Percentiles rank a stretch among this genome's conserved stretches.
These are phyloP conservation scores for Amorphotheca resinae DNA, from an alignment of 495 filamentous ascomycete species.

Conservation along the genomic window DNA sequence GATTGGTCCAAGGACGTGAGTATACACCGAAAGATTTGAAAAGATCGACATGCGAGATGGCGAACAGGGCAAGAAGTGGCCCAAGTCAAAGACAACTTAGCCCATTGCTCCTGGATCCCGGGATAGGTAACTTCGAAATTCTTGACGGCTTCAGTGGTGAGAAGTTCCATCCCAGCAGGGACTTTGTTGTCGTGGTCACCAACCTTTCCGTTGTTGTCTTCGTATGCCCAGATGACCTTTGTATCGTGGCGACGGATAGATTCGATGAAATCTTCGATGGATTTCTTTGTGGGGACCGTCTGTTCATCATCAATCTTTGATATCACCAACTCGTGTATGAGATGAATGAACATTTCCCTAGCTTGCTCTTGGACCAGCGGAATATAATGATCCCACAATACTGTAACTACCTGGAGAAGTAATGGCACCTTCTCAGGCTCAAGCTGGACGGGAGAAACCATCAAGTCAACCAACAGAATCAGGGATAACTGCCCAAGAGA, in stretches of 20 bases:
- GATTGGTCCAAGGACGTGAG: slow-evolving; percentile 75
- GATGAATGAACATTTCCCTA: slow-evolving; percentile 92
- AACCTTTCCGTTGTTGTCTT: slow-evolving; percentile 74
- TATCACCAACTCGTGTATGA: slow-evolving; percentile 93
- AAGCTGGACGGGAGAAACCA: slow-evolving; percentile 81
- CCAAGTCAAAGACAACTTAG: slow-evolving; percentile 80
- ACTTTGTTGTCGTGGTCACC: slow-evolving; percentile 64
- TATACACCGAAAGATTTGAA: slow-evolving; percentile 93
- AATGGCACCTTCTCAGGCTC: slow-evolving; percentile 65
- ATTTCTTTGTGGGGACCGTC: slow-evolving; percentile 48
- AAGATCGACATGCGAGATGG: slow-evolving; percentile 89
- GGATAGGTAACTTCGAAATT: slow-evolving; percentile 78
- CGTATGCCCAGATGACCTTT: slow-evolving; percentile 83
- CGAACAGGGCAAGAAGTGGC: slow-evolving; percentile 94
- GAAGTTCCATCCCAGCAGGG: slow-evolving; percentile 72
- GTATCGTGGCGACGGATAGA: slow-evolving; percentile 75
- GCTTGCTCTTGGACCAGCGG: slow-evolving; percentile 94
- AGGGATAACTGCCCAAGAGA: slow-evolving; percentile 87
- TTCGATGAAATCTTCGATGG: slow-evolving; percentile 83
- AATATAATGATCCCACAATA: slow-evolving; percentile 94
- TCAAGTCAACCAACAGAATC: slow-evolving; percentile 88
- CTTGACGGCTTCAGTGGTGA: slow-evolving; percentile 67
- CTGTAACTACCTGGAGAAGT: slow-evolving; percentile 79
- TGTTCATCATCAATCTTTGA: slow-evolving; percentile 72
- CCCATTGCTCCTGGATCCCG: slow-evolving; percentile 83